A percentile compares a stretch with the other conserved stretches of the same genome.
Evolutionary conservation across 2,329 filamentous ascomycete species (phyloP).

Genomic region (Trichoderma pleuroti): DNA sequence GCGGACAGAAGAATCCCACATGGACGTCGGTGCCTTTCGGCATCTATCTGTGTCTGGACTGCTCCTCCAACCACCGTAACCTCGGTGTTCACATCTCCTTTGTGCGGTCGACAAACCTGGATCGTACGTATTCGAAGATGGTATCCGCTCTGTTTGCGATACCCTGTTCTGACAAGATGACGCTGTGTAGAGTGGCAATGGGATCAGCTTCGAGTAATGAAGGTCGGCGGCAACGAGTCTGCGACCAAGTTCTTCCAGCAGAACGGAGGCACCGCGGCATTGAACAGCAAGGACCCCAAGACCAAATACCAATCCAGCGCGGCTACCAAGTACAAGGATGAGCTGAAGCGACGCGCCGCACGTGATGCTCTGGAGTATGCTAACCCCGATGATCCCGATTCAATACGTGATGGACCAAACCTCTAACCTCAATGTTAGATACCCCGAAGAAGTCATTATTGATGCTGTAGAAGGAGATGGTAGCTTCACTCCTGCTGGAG

Average conservation of each 20-base stretch:
- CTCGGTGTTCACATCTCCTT: slow-evolving; percentile 99
- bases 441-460: slow-evolving; percentile 80
- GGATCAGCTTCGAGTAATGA: slow-evolving; percentile 96
- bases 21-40: slow-evolving; percentile 97
- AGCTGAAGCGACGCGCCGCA: slow-evolving; percentile 80
- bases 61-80: slow-evolving; percentile 94
- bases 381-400: not conserved
- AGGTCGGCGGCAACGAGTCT: slow-evolving; percentile 96
- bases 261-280: slow-evolving; percentile 87
- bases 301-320: slow-evolving; percentile 92
- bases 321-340: slow-evolving; percentile 97
- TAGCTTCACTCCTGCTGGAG: slow-evolving; percentile 72
- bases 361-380: slow-evolving; percentile 80
- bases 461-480: slow-evolving; percentile 67
- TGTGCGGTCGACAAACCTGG: slow-evolving; percentile 95
- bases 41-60: slow-evolving; percentile 97
- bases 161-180: slow-evolving; percentile 22
- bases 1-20: slow-evolving; percentile 93
- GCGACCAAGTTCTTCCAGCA: slow-evolving; percentile 98
- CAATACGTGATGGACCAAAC: not conserved
- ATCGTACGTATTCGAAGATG: slow-evolving; percentile 63
- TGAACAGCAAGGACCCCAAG: slow-evolving; percentile 95
- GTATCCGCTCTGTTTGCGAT: not conserved
- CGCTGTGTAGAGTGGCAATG: slow-evolving; percentile 83
- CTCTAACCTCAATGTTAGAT: slow-evolving; percentile 49